phyloP scores from a whole-genome alignment of 306 rosid genomes.

The Fagus crenata region DNA sequence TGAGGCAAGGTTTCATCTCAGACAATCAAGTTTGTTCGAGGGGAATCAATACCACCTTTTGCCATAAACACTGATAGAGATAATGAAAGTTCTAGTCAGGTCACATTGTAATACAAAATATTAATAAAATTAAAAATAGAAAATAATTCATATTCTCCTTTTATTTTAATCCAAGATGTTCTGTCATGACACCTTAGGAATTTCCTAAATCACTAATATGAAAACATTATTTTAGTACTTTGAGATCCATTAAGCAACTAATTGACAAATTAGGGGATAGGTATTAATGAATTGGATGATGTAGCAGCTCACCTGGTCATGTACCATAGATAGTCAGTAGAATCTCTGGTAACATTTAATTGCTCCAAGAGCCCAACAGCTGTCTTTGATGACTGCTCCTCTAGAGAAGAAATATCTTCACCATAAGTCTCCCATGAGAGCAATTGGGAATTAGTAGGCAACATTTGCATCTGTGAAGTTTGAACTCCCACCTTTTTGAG shows the following conservation, averaged over 20 bases:
- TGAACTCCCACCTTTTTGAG: conserved; percentile 70
- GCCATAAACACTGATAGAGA: no score
- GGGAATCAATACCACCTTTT: no score
- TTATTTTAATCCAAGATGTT: not conserved
- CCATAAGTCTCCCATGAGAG: conserved; percentile 74
- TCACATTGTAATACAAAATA: no score
- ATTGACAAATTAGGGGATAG: conserved; percentile 6
- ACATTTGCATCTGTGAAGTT: conserved; percentile 62
- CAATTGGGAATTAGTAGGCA: conserved; percentile 53
- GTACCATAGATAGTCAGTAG: conserved; percentile 93
- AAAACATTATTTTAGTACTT: not conserved
- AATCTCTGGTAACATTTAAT: conserved; percentile 71
- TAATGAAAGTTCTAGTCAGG: no score
- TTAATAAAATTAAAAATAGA: not conserved
- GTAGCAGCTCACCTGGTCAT: conserved; percentile 67
- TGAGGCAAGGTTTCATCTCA: not conserved
- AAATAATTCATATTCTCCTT: not conserved
- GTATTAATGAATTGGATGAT: not conserved
- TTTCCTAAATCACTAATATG: not conserved
- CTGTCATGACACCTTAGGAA: not conserved
- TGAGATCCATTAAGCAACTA: not conserved
- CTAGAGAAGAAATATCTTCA: conserved; percentile 72
- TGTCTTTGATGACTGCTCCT: conserved; percentile 54
- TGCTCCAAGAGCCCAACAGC: conserved; percentile 79
- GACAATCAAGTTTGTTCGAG: no score